These are phyloP conservation scores for Leccinum subgranulosum DNA, from an alignment of 768 basidiomycete genomes.

Conservation along the genomic window DNA sequence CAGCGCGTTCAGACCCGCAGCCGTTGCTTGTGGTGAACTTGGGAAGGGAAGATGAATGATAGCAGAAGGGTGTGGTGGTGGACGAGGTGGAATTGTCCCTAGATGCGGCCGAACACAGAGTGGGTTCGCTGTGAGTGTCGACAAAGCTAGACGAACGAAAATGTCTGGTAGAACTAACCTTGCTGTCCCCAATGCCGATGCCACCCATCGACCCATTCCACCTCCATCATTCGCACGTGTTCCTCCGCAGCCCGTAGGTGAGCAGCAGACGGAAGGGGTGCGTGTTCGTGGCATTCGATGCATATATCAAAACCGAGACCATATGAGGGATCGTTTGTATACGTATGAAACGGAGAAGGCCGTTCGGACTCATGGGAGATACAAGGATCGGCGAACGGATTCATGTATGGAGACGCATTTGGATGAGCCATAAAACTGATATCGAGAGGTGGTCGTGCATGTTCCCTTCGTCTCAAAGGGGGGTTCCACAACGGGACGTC, in stretches of 20 bases:
- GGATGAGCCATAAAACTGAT: neutral
- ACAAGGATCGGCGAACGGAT: conserved; percentile 17
- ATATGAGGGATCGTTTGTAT: conserved; percentile 40
- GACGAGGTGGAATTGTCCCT: conserved; percentile 47
- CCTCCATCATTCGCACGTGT: conserved; percentile 63
- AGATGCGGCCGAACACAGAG: neutral
- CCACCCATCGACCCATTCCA: conserved; percentile 55
- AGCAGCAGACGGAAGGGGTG: conserved; percentile 64
- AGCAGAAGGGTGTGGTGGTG: conserved; percentile 68
- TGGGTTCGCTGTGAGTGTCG: conserved; percentile 11
- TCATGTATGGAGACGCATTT: conserved; percentile 7
- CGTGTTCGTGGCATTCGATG: conserved; percentile 82
- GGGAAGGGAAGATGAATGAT: conserved; percentile 78
- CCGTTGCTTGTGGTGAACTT: conserved; percentile 55
- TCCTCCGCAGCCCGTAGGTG: conserved; percentile 76
- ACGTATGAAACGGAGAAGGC: conserved; percentile 35
- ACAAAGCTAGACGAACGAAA: neutral
- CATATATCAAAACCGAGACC: conserved; percentile 80
- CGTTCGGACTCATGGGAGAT: conserved; percentile 12
- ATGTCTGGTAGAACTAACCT: neutral
- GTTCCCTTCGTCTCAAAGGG: conserved; percentile 14
- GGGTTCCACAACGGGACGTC: conserved; percentile 62
- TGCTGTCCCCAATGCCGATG: conserved; percentile 22
- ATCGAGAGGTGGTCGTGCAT: neutral
- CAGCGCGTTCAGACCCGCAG: conserved; percentile 53